Conservation (phyloP, 768 basidiomycete genomes). For the Leucocoprinus sp. region DNA sequence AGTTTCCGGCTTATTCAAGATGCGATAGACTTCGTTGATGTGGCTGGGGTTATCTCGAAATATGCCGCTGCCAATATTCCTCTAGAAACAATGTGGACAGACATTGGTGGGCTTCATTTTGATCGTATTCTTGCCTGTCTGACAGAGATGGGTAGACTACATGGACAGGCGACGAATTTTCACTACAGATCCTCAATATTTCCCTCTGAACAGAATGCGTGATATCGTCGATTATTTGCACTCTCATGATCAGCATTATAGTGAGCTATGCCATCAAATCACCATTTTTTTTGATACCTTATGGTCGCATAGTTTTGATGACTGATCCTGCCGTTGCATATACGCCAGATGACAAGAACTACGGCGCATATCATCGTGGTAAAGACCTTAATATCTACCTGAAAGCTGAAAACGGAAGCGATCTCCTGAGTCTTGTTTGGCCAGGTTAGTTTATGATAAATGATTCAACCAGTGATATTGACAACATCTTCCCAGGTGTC, state of each 20-base stretch:
- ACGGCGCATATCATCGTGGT: conserved; percentile 50
- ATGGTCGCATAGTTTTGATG: conserved; percentile 51
- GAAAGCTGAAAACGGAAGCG: conserved; percentile 52
- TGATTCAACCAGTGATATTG: conserved; percentile 6
- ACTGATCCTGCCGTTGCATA: conserved; percentile 64
- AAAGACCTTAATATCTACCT: conserved; percentile 47
- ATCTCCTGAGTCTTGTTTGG: conserved; percentile 54
- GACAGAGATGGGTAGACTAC: conserved; percentile 38
- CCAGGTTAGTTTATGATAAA: conserved; percentile 56
- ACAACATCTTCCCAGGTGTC: background rate
- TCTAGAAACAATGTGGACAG: conserved; percentile 75
- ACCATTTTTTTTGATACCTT: background rate
- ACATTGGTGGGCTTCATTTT: conserved; percentile 41
- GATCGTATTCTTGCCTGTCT: background rate
- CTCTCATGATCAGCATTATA: conserved; percentile 46
- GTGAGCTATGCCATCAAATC: conserved; percentile 25
- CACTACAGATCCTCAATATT: conserved; percentile 61
- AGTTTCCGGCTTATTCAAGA: background rate
- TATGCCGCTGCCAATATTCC: conserved; percentile 57
- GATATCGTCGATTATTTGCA: conserved; percentile 60
- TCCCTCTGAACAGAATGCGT: conserved; percentile 54
- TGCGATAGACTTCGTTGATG: conserved; percentile 47
- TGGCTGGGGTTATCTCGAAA: conserved; percentile 51
- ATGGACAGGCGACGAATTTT: conserved; percentile 63
- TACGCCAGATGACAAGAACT: conserved; percentile 32